Percentiles rank a stretch among this genome's conserved stretches.
These are phyloP conservation scores for Penicillium maclennaniae DNA, from an alignment of 495 filamentous ascomycete genomes.

Conservation along the genomic window DNA sequence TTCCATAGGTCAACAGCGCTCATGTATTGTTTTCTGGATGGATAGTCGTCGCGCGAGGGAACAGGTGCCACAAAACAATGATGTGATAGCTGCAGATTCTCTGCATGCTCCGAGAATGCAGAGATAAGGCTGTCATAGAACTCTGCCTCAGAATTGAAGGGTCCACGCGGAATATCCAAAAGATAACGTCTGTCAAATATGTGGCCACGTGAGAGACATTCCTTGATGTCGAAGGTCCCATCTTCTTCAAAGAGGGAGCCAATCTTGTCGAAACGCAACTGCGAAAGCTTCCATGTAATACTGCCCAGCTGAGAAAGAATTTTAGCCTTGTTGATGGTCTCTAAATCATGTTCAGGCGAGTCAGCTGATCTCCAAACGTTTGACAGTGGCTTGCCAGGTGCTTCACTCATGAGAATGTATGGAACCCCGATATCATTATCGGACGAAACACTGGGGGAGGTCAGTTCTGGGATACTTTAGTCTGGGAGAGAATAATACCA, in stretches of 20 bases:
- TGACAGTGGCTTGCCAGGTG: conserved; percentile 20
- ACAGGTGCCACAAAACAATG: conserved; percentile 25
- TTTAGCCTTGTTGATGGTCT: conserved; percentile 13
- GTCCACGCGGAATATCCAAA: conserved; percentile 16
- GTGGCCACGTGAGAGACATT: conserved; percentile 26
- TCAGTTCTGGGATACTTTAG: conserved; percentile 1
- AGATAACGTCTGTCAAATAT: conserved; percentile 18
- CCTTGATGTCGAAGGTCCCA: conserved; percentile 13
- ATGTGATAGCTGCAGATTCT: conserved; percentile 16
- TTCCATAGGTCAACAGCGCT: conserved; percentile 17
- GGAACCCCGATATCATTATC: conserved; percentile 25
- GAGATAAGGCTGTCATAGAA: conserved; percentile 22
- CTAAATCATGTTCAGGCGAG: conserved; percentile 29
- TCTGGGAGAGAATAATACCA: conserved; percentile 9
- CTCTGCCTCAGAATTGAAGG: conserved; percentile 15
- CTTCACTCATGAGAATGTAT: conserved; percentile 26
- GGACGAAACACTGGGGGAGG: conserved; percentile 13
- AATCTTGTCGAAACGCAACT: conserved; percentile 23
- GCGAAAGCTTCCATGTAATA: conserved; percentile 24
- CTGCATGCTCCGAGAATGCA: conserved; percentile 15
- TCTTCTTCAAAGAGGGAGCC: conserved; percentile 24
- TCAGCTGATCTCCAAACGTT: conserved; percentile 26
- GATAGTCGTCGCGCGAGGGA: conserved; percentile 13
- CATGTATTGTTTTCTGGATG: conserved; percentile 7
- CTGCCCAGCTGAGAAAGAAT: conserved; percentile 18